Base-by-base conservation (phyloP, 2,329 filamentous ascomycete species). In the Phoma sp. region DNA sequence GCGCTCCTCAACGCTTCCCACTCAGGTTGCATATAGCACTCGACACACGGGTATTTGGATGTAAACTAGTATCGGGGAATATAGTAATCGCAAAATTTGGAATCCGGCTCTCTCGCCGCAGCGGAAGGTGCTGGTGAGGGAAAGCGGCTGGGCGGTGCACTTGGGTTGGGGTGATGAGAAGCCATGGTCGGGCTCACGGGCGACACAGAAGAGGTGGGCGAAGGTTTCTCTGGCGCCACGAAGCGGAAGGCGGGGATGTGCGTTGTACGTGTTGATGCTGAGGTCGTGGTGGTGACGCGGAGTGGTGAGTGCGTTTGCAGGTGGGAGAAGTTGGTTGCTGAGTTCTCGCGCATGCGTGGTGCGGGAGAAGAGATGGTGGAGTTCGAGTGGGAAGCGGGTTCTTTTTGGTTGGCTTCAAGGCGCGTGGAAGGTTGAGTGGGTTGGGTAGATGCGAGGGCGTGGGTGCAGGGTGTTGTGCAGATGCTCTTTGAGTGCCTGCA, bases 391-490 rank as follows among this genome's bases (percentile, higher is more conserved):
- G 43, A 47, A 51, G 60, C 25, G 12, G 36, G 6, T 13, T 41
- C 17, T 13, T 32, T 6, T 10, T 51, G 43, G 27, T 37, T 33
- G n/a, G 57, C 46, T 8, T 45, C 41, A 6, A 19, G 3, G 12
- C 25, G 29, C 5, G 32, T 2, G 10, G 36, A 2, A 3, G 3
- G 15, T 17, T 31, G 15, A 1, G 35, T 22, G 10, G 32, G 15
- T 17, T 31, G 15, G 0, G 35, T 17, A 13, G 32, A 17, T 5
- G 35, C 50, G 13, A 68, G 45, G 5, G 68, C 69, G 45, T 64
- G 54, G 1, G 55, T 46, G 38, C 70, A 73, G 15, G 67, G 64
- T 5, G 70, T 73, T 15, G 58, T 68, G 56, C 64, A 71, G 47
- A 71, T 60, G 7, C 44, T 44, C 25, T 67, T 69, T 10, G 43